Conservation (phyloP, 805 yeast genomes). For the Ogataea ramenticola region DNA sequence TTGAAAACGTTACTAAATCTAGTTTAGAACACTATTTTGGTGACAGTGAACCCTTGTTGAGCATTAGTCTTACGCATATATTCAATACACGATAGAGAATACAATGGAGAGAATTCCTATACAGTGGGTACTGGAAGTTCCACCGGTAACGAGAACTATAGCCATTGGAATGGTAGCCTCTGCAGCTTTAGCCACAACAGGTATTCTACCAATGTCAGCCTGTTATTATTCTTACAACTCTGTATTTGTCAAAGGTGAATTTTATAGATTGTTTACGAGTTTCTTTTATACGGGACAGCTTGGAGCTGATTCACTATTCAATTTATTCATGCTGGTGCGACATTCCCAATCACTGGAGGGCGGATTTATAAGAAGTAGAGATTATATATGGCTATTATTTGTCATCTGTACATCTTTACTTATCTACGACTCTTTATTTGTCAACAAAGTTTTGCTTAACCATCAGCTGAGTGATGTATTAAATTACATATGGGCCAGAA, state of each 20-base stretch:
- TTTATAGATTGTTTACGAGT: constrained; percentile 30
- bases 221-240: constrained; percentile 29
- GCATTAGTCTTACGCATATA: too few species aligned
- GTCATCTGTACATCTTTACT: constrained; percentile 24
- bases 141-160: constrained; percentile 38
- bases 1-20: too few species aligned
- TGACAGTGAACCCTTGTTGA: too few species aligned
- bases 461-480: constrained; percentile 29
- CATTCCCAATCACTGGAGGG: constrained; percentile 34
- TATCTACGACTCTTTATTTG: constrained; percentile 17
- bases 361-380: constrained; percentile 22
- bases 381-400: constrained; percentile 32
- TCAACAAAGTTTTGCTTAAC: constrained; percentile 29
- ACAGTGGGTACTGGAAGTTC: constrained; percentile 35
- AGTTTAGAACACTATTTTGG: too few species aligned
- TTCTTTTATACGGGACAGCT: constrained; percentile 34
- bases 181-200: constrained; percentile 26
- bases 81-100: not conserved
- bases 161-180: constrained; percentile 24
- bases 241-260: constrained; percentile 31
- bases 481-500: constrained; percentile 40
- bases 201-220: constrained; percentile 24
- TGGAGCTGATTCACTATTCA: constrained; percentile 27
- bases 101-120: constrained; percentile 30
- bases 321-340: constrained; percentile 28